phyloP scores from a whole-genome alignment of 2,329 filamentous ascomycete genomes.

The Nemania bipapillata region DNA sequence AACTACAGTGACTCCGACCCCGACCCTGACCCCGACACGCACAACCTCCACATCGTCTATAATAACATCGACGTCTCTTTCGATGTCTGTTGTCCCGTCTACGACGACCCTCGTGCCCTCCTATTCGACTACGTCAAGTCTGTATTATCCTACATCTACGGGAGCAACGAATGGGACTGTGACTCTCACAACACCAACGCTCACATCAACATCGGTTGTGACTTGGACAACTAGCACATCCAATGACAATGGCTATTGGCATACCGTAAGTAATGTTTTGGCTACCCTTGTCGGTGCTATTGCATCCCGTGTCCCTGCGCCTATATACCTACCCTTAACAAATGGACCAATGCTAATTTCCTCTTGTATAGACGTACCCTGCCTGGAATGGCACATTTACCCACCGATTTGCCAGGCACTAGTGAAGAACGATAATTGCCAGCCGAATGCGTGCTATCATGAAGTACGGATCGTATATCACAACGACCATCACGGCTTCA shows the following conservation, averaged over 20 bases:
- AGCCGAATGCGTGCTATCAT: neutral
- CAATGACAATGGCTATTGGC: constrained; percentile 33
- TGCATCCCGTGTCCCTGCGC: neutral
- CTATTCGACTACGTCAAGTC: constrained; percentile 20
- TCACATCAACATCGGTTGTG: constrained; percentile 21
- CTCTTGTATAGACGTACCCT: constrained; percentile 31
- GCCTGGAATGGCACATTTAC: constrained; percentile 36
- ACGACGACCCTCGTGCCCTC: constrained; percentile 17
- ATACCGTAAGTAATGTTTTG: constrained; percentile 32
- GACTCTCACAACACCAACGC: constrained; percentile 21
- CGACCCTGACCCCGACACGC: constrained; percentile 15
- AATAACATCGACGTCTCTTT: constrained; percentile 7
- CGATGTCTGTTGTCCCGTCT: constrained; percentile 11
- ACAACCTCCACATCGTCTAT: neutral
- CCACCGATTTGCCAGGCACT: constrained; percentile 21
- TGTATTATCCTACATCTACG: constrained; percentile 22
- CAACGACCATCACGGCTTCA: neutral
- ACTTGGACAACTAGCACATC: constrained; percentile 30
- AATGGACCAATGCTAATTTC: constrained; percentile 16
- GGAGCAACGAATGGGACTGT: constrained; percentile 9
- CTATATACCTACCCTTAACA: neutral
- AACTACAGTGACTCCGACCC: constrained; percentile 35
- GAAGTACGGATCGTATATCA: neutral
- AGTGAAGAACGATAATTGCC: neutral
- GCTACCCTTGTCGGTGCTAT: neutral